Evolutionary conservation across 768 basidiomycete species (phyloP).

Genomic region (Boletus vinaceobasis): DNA sequence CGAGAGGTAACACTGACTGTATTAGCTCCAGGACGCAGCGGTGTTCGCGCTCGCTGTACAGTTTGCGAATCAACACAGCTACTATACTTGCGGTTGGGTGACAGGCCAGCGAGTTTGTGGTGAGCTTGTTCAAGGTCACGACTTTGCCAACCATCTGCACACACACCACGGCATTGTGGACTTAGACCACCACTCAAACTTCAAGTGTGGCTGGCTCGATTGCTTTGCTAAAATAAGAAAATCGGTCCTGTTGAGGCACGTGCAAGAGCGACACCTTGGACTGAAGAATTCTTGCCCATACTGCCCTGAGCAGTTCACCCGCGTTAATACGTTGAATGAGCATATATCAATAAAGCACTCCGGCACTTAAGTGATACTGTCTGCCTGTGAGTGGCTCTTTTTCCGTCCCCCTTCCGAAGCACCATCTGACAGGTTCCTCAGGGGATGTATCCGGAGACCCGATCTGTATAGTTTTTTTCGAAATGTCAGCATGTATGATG

Average conservation of each 20-base stretch:
- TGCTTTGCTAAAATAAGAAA: slow-evolving; percentile 23
- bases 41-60: background rate
- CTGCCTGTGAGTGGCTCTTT: background rate
- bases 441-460: background rate
- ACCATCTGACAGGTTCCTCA: background rate
- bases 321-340: slow-evolving; percentile 15
- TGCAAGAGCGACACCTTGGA: slow-evolving; percentile 25
- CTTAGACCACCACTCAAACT: slow-evolving; percentile 1
- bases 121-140: background rate
- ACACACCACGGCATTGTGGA: slow-evolving; percentile 17
- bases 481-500: too few relatives aligned
- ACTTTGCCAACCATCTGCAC: slow-evolving; percentile 23
- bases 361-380: background rate
- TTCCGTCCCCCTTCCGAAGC: background rate
- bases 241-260: slow-evolving; percentile 27
- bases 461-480: too few relatives aligned
- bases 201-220: too few relatives aligned
- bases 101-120: background rate
- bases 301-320: slow-evolving; percentile 25
- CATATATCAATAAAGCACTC: slow-evolving; percentile 14
- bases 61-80: background rate
- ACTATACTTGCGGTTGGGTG: slow-evolving; percentile 20
- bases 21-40: slow-evolving; percentile 6
- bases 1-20: background rate
- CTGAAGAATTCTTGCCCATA: slow-evolving; percentile 9